These are phyloP conservation scores for Ustilago crameri DNA, from an alignment of 1,284 basidiomycete genomes.

Conservation along the genomic window DNA sequence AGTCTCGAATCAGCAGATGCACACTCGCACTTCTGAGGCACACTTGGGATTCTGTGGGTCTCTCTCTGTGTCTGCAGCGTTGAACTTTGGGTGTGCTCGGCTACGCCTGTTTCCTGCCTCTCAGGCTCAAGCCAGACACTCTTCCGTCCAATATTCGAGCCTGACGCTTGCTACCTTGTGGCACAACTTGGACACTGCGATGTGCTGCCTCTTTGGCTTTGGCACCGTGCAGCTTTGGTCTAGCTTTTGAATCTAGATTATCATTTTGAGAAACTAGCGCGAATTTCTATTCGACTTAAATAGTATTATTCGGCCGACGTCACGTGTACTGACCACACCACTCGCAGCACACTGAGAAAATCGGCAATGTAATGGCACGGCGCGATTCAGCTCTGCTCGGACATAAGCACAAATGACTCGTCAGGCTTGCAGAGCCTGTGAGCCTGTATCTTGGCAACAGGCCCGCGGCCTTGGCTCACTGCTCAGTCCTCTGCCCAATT, in stretches of 20 bases:
- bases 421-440: not conserved
- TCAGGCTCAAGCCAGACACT: too few relatives aligned
- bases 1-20: not conserved
- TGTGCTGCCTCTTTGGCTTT: not conserved
- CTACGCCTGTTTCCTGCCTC: not conserved
- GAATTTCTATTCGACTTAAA: too few relatives aligned
- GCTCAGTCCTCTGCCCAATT: not conserved
- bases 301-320: slow-evolving; percentile 1
- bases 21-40: not conserved
- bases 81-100: not conserved
- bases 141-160: too few relatives aligned
- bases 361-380: slow-evolving; percentile 5
- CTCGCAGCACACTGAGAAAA: not conserved
- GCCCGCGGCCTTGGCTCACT: slow-evolving; percentile 6
- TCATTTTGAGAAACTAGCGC: too few relatives aligned
- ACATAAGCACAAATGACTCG: slow-evolving; percentile 11
- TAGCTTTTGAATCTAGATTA: too few relatives aligned
- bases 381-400: slow-evolving; percentile 1
- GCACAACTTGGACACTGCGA: not conserved
- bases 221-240: too few relatives aligned
- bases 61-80: not conserved
- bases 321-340: not conserved
- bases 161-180: too few relatives aligned
- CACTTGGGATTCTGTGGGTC: not conserved
- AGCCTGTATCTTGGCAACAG: not conserved